A percentile compares a stretch with the other conserved stretches of the same genome.
These are phyloP conservation scores for Firmiana major DNA, from an alignment of 345 rosid species.

Conservation along the genomic window DNA sequence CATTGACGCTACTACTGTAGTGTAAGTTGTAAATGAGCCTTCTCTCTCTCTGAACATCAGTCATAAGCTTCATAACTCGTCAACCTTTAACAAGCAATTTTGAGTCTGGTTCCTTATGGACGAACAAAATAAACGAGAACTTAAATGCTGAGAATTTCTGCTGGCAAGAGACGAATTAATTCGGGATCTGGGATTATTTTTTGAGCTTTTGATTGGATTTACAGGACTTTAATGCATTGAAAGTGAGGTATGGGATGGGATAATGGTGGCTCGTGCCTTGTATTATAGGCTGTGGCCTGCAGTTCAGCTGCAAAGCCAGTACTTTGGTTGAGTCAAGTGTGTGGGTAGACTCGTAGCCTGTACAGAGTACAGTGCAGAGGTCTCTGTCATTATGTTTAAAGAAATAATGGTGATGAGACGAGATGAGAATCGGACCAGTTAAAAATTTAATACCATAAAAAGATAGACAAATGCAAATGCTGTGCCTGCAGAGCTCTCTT, in stretches of 20 bases:
- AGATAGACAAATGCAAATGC: neutral
- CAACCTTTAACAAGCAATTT: neutral
- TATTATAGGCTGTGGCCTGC: neutral
- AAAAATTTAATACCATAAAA: neutral
- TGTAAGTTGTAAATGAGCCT: neutral
- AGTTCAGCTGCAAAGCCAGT: neutral
- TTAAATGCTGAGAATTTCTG: conserved; percentile 5
- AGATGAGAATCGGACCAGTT: neutral
- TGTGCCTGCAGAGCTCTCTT: neutral
- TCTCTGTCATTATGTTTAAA: conserved; percentile 12
- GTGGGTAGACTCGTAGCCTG: conserved; percentile 4
- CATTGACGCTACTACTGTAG: neutral
- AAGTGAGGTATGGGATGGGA: conserved; percentile 15
- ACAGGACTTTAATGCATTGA: conserved; percentile 7
- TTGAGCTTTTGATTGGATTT: neutral
- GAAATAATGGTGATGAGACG: neutral
- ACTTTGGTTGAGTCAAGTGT: neutral
- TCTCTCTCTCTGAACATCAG: neutral
- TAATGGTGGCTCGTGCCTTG: neutral
- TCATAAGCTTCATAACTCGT: neutral
- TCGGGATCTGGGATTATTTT: neutral
- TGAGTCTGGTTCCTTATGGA: neutral
- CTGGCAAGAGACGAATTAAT: neutral
- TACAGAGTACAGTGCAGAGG: neutral
- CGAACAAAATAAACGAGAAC: neutral